Conservation (phyloP, 2,329 filamentous ascomycete species). For the Parastagonospora nodorum region DNA sequence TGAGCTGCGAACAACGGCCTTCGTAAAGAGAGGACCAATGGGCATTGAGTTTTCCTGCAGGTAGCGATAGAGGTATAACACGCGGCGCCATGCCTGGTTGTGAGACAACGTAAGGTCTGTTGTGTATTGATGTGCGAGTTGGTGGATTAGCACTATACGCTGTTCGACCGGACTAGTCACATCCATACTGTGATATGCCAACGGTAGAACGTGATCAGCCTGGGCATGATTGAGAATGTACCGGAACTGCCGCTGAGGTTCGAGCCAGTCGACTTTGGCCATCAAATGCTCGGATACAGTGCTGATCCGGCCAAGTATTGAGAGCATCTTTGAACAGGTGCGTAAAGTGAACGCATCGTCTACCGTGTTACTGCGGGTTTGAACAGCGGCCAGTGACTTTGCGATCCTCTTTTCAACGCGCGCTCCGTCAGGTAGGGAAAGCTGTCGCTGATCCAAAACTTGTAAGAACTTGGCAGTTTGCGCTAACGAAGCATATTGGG, state of each 20-base stretch:
- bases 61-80: conserved; percentile 37
- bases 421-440: conserved; percentile 10
- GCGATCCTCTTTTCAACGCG: conserved; percentile 7
- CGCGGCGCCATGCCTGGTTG: conserved; percentile 28
- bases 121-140: conserved; percentile 42
- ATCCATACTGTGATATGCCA: conserved; percentile 21
- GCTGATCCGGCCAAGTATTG: conserved; percentile 8
- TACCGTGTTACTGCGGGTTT: not conserved
- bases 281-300: not conserved
- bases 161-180: conserved; percentile 15
- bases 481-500: conserved; percentile 10
- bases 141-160: conserved; percentile 32
- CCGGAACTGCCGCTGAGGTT: conserved; percentile 28
- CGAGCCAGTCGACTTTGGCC: conserved; percentile 3
- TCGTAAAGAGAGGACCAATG: conserved; percentile 37
- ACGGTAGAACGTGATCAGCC: conserved; percentile 27
- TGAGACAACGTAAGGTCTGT: conserved; percentile 26
- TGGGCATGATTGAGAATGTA: conserved; percentile 31
- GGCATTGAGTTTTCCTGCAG: conserved; percentile 22
- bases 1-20: conserved; percentile 29
- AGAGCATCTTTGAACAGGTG: conserved; percentile 11
- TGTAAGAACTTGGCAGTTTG: conserved; percentile 14
- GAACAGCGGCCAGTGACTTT: conserved; percentile 1
- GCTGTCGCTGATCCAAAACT: conserved; percentile 8
- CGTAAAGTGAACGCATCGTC: conserved; percentile 5